Evolutionary conservation across 441 rosid species (phyloP), one percentile per base, ranked within the genome.

Genomic region (Raphanus hybrid): DNA sequence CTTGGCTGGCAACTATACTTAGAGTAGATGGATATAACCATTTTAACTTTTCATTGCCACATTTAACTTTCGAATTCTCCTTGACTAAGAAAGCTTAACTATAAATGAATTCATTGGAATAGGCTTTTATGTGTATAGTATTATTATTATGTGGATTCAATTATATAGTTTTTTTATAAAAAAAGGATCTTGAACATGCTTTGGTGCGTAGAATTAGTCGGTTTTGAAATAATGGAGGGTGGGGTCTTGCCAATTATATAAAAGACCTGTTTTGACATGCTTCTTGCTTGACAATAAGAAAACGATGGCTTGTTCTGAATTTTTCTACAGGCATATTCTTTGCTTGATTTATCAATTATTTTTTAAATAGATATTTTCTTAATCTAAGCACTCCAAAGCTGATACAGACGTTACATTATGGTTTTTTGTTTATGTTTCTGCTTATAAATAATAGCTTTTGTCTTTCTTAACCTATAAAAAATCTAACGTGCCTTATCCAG

Each of bases 161-260:
- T 14, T 50, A 54, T 54, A 15, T 8, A 54, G 58, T 54, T 54
- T 14, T 34, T 34, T 34, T 34, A 5, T 34, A 5, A 34, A 34
- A 34, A 34, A 34, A 34, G 10, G 23, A 6, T 15, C 3, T 54
- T 54, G 8, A 8, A 67, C 52, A 32, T 58, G 67, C 55, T 60
- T 77, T 41, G 68, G 83, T 67, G 67, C 48, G 34, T 73, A 69
- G 48, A 80, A 71, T 39, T 75, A 70, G 70, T 72, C 58, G 23
- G 34, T 74, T 29, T 72, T 69, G 83, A 74, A 70, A 75, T 75
- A 78, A 76, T 74, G 34, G 66, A 60, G 80, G 3, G 82, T 70
- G 85, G 86, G 88, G 87, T 81, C 85, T 69, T 55, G 37, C 75
- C 78, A 67, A 67, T 52, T 65, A 67, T 68, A 68, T 70, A 67